These are phyloP conservation scores for Cyclotella sp. DNA, from an alignment of 108 stramenopile genomes.

Conservation along the genomic window DNA sequence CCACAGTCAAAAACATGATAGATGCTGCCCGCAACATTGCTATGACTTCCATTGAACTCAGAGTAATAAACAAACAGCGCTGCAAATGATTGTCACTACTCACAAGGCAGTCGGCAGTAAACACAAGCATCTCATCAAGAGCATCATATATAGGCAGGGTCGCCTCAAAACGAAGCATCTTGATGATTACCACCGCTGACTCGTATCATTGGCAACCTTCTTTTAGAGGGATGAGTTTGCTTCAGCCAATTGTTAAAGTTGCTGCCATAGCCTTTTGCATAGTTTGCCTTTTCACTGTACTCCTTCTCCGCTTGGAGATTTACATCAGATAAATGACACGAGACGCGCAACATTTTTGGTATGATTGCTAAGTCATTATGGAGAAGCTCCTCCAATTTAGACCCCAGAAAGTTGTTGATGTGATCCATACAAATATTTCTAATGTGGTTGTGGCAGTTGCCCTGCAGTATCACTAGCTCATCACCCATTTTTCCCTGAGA, in stretches of 20 bases:
- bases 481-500: not conserved
- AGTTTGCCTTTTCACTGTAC: not conserved
- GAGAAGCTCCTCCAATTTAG: not conserved
- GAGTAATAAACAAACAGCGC: no score
- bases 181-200: conserved; percentile 1
- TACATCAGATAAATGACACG: not conserved
- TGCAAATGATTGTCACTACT: not conserved
- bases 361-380: not conserved
- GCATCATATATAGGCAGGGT: conserved; percentile 13
- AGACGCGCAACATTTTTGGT: not conserved
- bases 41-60: no score
- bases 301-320: not conserved
- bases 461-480: not conserved
- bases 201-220: not conserved
- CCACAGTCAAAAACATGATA: no score
- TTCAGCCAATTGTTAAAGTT: not conserved
- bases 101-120: not conserved
- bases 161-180: conserved; percentile 3
- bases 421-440: not conserved
- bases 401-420: not conserved
- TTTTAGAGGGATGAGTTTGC: not conserved
- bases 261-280: not conserved
- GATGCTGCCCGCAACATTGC: no score
- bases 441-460: conserved; percentile 1
- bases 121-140: no score